Evolutionary conservation across 2,329 filamentous ascomycete genomes (phyloP), one percentile per base, ranked within the genome.

Genomic region (Cladosporium sp.): DNA sequence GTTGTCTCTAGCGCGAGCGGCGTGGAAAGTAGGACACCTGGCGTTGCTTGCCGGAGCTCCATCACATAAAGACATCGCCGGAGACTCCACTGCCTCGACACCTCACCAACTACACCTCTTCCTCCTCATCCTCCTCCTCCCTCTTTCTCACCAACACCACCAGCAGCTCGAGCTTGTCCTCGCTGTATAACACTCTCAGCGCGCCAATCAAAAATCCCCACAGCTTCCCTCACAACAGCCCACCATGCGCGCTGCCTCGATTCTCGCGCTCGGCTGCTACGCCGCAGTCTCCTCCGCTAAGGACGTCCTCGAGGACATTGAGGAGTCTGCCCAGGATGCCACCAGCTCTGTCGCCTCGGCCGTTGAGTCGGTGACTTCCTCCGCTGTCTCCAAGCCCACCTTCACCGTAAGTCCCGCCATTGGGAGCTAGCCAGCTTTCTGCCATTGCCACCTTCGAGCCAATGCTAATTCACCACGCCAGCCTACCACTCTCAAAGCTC

Each of bases 401-500:
- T 97, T 97, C 78, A 96, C 93, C 70, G 93, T 97, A 85, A 84
- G 92, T 85, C 67, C 39, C 62, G 64, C 66, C 64, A 64, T 25
- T 61, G 18, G 14, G 21, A 53, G 34, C 48, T 39, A 2, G 3
- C n/a, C 25, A 21, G 28, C 49, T 32, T 16, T n/a, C 18, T 30
- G 28, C 8, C 26, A 54, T 32, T 54, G 51, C 51, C 51, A 32
- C 58, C n/a, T n/a, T n/a, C n/a, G 39, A 26, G 49, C 51, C 63
- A 59, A 57, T 63, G 5, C 48, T 64, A 56, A 66, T 39, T 5
- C 54, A 14, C 48, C 16, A 30, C 25, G 8, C 18, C 76, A 99
- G 94, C 93, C 95, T 67, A 92, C 93, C 71, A 86, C 84, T 69
- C 79, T 98, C 76, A 95, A 97, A 83, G 95, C 90, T 72, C 92